Evolutionary conservation across 495 filamentous ascomycete species (phyloP), one percentile per base, ranked within the genome.

Genomic region (Tetracladium setigerum): DNA sequence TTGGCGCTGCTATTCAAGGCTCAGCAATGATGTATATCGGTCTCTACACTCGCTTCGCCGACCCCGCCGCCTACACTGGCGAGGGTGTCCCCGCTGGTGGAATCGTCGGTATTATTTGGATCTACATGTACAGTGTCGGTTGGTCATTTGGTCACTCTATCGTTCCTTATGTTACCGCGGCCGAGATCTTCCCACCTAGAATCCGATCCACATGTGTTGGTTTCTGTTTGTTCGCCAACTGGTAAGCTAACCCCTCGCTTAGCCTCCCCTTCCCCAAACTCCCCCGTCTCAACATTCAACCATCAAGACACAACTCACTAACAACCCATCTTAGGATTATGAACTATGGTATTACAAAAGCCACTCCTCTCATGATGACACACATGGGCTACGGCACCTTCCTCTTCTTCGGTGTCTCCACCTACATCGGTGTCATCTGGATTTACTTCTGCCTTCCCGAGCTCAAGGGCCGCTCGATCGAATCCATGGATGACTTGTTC

Each of bases 131-230:
- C 0, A 79, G 79, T 1, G 59, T 74, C 12, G 81, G 83, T 1
- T 87, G 83, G 83, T 81, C 83, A 0, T 65, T 86, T 0, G 83
- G 83, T 38, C 86, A 82, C 80, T 85, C 84, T 54, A 72, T 69
- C 8, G 82, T 85, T 69, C 83, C 84, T 54, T 88, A 85, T 48
- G 71, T 88, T 1, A 70, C 87, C 38, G 84, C 81, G 17, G 77
- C 82, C 0, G 84, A 89, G 56, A 71, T 89, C 30, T 87, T 86
- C 62, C 83, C 84, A 1, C 64, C 84, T 13, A 64, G 70, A n/a
- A 71, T 79, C 11, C 64, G 76, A 1, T 68, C 72, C 7, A 56
- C 22, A 3, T 27, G 22, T 27, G 22, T 27, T 27, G 22, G 22
- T 27, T 27, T 27, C 22, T 27, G 22, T 27, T 7, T 27, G 7